Base-by-base conservation (phyloP, 2,329 filamentous ascomycete species). In the Claviceps quebecensis region DNA sequence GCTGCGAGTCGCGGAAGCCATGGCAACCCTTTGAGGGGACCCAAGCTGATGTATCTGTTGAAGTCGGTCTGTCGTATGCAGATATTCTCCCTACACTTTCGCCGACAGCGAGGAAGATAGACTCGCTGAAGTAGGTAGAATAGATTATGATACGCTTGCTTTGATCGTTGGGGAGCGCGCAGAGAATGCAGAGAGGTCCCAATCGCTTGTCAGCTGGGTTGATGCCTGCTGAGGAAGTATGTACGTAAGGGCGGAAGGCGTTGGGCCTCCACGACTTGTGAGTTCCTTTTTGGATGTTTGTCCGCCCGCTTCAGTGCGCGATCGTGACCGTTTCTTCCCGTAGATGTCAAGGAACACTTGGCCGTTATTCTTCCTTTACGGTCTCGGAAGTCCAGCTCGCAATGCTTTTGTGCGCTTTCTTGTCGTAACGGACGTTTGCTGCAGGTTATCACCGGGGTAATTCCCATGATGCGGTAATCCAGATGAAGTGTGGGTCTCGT, bases 1-100 rank as follows among this genome's bases (percentile, higher is more conserved):
- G 43, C 58, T 59, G 36, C 53, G 47, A 34, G 55, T 41, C 45
- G 52, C 49, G n/a, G 57, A 55, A 36, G 57, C 47, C 61, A 64
- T 64, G 47, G 29, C 45, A 26, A 37, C 7, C 29, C 7, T 39
- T n/a, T 39, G 19, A 16, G 36, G n/a, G 14, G 14, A 17, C 9
- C 17, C 17, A 3, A 48, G 13, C 7, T 22, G 13, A 14, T 5
- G 34, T 38, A 23, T 47, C 34, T 9, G 13, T 13, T 13, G 29
- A 34, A 22, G 29, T 37, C 17, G 44, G 7, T 11, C 11, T 29
- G 17, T 45, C 29, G 16, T 45, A 45, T 16, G 5, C 16, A 34
- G 44, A 16, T n/a, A 6, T 34, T 16, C 2, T 19, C 4, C 44
- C 8, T 44, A 26, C 41, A 44, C 22, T 16, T 26, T 44, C 7